Base-by-base conservation (phyloP, 495 filamentous ascomycete genomes). In the Geopyxis carbonaria region DNA sequence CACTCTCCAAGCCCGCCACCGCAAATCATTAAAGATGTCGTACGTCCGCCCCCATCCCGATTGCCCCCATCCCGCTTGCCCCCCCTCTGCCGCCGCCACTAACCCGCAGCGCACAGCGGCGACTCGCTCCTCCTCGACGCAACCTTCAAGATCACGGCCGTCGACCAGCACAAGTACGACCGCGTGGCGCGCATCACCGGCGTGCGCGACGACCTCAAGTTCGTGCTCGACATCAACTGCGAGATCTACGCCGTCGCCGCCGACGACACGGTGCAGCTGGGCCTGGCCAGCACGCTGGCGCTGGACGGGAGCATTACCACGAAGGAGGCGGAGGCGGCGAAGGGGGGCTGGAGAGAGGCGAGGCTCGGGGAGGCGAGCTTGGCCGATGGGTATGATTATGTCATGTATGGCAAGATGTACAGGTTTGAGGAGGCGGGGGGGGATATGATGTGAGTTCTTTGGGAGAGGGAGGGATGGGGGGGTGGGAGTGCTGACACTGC, bases 391-490 rank as follows among this genome's bases (percentile, higher is more conserved):
- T 99, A 75, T 45, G 91, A 99, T 51, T 99, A 99, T 58, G 89
- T 95, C 31, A 93, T 85, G 60, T 75, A 93, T 60, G 89, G 89
- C 44, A 95, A 94, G 73, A 77, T 93, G 23, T 99, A 99, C 64
- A 76, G 84, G 49, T 94, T 95, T 57, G 84, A 91, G 61, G 89
- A 94, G 58, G 80, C 70, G 30, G 75, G 78, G 47, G 73, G 73
- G 22, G 73, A 79, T 55, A 81, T 69, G 40, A 89, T 94, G 89
- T 93, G 63, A 64, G 84, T 66, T 49, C 5, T 22, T 7, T 27
- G 24, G 2, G 19, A 22, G 9, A 1, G 20, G 27, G 27, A 11
- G 10, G 11, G n/a, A 34, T 36, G 16, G 27, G 44, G 40, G 34
- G 13, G 44, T 35, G 15, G 10, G 34, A 10, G 22, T 4, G 6